Evolutionary conservation across 495 filamentous ascomycete species (phyloP).

Genomic region (Penicillium waksmanii): DNA sequence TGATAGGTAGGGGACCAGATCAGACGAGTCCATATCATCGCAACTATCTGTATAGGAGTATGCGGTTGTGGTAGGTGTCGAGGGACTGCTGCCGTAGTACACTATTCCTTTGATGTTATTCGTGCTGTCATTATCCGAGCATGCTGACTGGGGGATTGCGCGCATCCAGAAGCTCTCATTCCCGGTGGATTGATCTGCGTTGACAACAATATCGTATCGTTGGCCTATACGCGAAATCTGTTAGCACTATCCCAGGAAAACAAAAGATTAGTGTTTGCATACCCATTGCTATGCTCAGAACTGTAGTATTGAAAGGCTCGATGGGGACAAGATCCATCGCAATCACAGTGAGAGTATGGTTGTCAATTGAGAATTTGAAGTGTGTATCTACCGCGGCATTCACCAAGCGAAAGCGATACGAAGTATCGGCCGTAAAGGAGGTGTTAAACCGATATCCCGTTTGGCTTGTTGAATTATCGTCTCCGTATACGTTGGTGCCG

Average conservation of each 20-base stretch:
- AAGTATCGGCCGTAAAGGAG: constrained; percentile 44
- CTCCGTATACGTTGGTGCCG: constrained; percentile 50
- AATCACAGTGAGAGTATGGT: constrained; percentile 52
- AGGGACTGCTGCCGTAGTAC: constrained; percentile 49
- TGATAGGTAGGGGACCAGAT: constrained; percentile 14
- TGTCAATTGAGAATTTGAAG: constrained; percentile 54
- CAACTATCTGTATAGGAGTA: constrained; percentile 16
- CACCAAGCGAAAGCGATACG: constrained; percentile 52
- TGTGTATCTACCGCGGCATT: constrained; percentile 52
- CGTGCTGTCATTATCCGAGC: constrained; percentile 43
- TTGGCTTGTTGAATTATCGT: constrained; percentile 20
- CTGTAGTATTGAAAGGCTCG: constrained; percentile 45
- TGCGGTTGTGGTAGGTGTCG: constrained; percentile 9
- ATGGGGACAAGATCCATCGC: constrained; percentile 53
- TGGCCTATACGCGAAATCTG: constrained; percentile 46
- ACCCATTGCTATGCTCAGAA: constrained; percentile 62
- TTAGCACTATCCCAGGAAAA: constrained; percentile 17
- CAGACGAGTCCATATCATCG: constrained; percentile 10
- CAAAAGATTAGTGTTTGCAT: not conserved
- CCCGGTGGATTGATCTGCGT: constrained; percentile 50
- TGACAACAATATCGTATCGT: constrained; percentile 70
- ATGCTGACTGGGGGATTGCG: constrained; percentile 56
- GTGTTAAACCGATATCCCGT: constrained; percentile 45
- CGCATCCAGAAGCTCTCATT: constrained; percentile 68
- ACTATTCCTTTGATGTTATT: constrained; percentile 61